phyloP scores from a whole-genome alignment of 2,329 filamentous ascomycete species.

The Balansia obtecta region DNA sequence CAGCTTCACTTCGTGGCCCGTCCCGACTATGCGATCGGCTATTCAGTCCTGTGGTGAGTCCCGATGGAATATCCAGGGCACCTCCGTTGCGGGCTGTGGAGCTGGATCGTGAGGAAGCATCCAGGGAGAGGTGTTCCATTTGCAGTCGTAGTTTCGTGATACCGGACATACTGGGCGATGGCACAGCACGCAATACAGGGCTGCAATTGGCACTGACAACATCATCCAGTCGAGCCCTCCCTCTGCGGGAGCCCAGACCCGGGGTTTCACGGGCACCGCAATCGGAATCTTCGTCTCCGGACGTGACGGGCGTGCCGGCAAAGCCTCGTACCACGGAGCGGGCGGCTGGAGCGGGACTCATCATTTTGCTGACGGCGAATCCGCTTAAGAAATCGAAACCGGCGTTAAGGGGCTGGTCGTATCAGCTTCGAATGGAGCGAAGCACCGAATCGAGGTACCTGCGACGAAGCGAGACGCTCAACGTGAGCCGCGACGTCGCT shows the following conservation, averaged over 20 bases:
- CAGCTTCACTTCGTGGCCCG: constrained; percentile 38
- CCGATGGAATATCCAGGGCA: constrained; percentile 16
- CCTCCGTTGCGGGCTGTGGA: constrained; percentile 43
- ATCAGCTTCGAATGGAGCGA: not conserved
- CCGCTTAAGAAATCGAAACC: no score
- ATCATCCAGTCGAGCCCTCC: constrained; percentile 36
- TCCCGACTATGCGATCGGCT: constrained; percentile 42
- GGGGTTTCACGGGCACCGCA: constrained; percentile 27
- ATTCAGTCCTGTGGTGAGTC: constrained; percentile 42
- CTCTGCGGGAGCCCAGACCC: constrained; percentile 24
- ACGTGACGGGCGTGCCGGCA: constrained; percentile 37
- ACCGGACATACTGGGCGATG: constrained; percentile 50
- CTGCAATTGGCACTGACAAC: constrained; percentile 52
- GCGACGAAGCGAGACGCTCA: constrained; percentile 14
- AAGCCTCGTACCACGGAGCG: constrained; percentile 46
- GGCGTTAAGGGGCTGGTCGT: not conserved
- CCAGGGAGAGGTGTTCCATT: constrained; percentile 64
- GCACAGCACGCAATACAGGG: constrained; percentile 39
- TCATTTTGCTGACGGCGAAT: constrained; percentile 23
- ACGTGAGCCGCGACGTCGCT: constrained; percentile 44
- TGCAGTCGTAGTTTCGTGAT: constrained; percentile 75
- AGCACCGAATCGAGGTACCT: constrained; percentile 7
- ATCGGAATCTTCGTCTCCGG: constrained; percentile 47
- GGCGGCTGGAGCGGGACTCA: constrained; percentile 34
- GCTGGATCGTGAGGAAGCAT: constrained; percentile 39